phyloP scores from a whole-genome alignment of 306 rosid genomes.

The Malus asiatica region DNA sequence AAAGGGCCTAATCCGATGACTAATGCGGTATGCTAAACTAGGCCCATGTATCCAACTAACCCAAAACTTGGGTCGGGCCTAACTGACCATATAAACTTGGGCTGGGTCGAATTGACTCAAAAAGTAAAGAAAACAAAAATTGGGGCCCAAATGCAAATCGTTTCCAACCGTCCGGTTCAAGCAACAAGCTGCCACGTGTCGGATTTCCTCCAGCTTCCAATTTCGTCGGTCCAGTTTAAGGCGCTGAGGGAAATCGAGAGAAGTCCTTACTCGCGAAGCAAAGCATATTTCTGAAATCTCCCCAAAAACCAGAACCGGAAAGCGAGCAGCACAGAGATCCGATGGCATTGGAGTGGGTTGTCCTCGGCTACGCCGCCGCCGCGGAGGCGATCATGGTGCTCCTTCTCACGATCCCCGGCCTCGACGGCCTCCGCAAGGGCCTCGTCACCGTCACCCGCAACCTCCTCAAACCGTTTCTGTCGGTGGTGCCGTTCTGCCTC shows the following conservation, averaged over 20 bases:
- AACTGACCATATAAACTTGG: not conserved
- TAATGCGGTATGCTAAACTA: not conserved
- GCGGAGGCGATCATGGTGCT: conserved; percentile 96
- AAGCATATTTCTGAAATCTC: not conserved
- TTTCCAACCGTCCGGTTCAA: not conserved
- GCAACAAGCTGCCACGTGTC: conserved; percentile 1
- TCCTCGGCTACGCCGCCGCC: conserved; percentile 86
- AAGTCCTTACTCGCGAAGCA: conserved; percentile 5
- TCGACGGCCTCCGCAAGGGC: conserved; percentile 82
- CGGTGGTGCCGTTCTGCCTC: conserved; percentile 86
- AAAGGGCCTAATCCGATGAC: too few relatives aligned
- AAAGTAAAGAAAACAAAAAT: not conserved
- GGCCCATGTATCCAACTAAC: not conserved
- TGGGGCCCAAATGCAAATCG: not conserved
- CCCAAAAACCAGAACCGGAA: not conserved
- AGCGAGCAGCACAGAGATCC: not conserved
- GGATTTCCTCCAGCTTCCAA: not conserved
- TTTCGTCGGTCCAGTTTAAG: not conserved
- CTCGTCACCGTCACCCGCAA: conserved; percentile 77
- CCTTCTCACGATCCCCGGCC: conserved; percentile 85
- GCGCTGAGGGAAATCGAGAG: not conserved
- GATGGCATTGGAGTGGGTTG: conserved; percentile 98
- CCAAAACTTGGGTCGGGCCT: not conserved
- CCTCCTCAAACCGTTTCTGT: conserved; percentile 89
- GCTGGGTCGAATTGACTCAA: not conserved